Evolutionary conservation across 768 basidiomycete genomes (phyloP).

Genomic region (Suillus fuscotomentosus): DNA sequence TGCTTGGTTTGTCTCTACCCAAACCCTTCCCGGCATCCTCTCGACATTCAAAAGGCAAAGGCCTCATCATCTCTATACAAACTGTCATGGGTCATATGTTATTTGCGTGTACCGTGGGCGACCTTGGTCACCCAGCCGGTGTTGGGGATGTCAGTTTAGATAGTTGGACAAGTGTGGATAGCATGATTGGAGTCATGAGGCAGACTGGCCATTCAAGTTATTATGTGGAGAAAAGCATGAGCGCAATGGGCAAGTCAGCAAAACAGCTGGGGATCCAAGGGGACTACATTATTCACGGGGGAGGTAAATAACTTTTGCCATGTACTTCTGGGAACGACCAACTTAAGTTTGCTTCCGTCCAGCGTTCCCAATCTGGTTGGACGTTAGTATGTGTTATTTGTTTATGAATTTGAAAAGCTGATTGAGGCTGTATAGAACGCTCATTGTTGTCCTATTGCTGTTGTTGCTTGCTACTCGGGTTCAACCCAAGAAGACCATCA

Average conservation of each 20-base stretch:
- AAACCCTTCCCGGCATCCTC: conserved; percentile 79
- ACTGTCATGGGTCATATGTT: conserved; percentile 75
- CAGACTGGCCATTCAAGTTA: conserved; percentile 83
- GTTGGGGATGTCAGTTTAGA: conserved; percentile 78
- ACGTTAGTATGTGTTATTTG: conserved; percentile 41
- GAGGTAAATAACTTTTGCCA: conserved; percentile 51
- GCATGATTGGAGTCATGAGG: conserved; percentile 76
- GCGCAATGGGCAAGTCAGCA: conserved; percentile 76
- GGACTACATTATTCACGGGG: conserved; percentile 67
- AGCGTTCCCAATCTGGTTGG: conserved; percentile 87
- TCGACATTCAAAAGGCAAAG: conserved; percentile 74
- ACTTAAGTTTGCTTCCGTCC: conserved; percentile 11
- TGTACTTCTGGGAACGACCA: background rate
- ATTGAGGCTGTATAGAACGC: conserved; percentile 52
- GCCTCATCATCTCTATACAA: conserved; percentile 79
- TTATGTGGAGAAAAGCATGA: conserved; percentile 87
- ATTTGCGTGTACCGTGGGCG: conserved; percentile 83
- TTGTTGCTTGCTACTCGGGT: conserved; percentile 79
- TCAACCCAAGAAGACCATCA: conserved; percentile 79
- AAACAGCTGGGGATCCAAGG: conserved; percentile 69
- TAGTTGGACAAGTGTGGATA: conserved; percentile 76
- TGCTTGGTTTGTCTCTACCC: conserved; percentile 73
- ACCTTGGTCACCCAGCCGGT: conserved; percentile 64
- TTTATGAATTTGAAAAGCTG: conserved; percentile 5
- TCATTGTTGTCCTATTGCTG: conserved; percentile 78